Base-by-base conservation (phyloP, 2,329 filamentous ascomycete genomes). In the Periglandula ipomoeae region DNA sequence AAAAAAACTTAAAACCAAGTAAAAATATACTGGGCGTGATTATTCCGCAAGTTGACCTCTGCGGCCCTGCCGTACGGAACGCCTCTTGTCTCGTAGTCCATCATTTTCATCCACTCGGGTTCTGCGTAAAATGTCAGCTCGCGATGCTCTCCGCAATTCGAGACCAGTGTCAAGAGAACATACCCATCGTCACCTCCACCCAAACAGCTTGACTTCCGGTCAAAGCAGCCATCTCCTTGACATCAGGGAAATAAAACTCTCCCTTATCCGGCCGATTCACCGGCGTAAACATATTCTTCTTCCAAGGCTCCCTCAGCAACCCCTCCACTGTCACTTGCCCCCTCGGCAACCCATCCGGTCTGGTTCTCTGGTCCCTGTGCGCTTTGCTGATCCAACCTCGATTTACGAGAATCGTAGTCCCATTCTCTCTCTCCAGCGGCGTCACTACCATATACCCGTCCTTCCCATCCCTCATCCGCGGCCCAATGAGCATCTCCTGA, bases 221-320 rank as follows among this genome's bases (percentile, higher is more conserved):
- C 63, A 89, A 68, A 52, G 73, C 74, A 1, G 93, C 93, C 93
- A 98, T 98, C 73, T 96, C 81, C 59, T 77, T 68, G 22, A 98
- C 88, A 66, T 95, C 91, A 0, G 93, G 91, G 61, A 98, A 98
- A 69, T 95, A 95, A 65, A 94, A 98, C 66, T 89, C 84, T 51
- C 84, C 81, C 61, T 82, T 82, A 57, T 90, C 84, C 0, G 91
- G 91, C 57, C 81, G 74, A 59, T 98, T 98, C 0, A 86, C 82
- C 0, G 93, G 93, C 49, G 93, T 98, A 65, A 98, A 98, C 78
- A 90, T 85, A 65, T 98, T 98, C 76, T 91, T 95, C 77, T 95
- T 93, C 80, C 88, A 95, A 8, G 91, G 91, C 70, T 93, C 82
- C 51, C 93, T 71, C 63, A 98, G 64, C 64, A 98, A 61, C 0